Evolutionary conservation across 2,329 filamentous ascomycete genomes (phyloP).

Genomic region (Orbilia oligospora): DNA sequence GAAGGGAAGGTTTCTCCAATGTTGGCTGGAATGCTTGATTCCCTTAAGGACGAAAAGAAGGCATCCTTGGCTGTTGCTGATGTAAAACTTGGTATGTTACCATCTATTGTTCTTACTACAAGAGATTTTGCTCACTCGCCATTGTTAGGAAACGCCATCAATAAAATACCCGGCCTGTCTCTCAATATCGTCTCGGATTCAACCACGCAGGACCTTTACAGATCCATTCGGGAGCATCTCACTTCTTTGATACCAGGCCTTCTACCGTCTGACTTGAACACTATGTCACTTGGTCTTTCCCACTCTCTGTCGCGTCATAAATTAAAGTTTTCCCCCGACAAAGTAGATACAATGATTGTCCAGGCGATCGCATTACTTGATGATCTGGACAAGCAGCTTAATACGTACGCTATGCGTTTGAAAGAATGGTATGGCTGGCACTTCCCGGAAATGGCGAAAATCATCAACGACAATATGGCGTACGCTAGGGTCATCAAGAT

Average conservation of each 20-base stretch:
- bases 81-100: constrained; percentile 79
- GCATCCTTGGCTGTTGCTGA: constrained; percentile 93
- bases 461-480: constrained; percentile 95
- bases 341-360: constrained; percentile 99
- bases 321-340: constrained; percentile 98
- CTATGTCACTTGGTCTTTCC: constrained; percentile 95
- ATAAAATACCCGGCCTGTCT: constrained; percentile 84
- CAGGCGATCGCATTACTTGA: constrained; percentile 95
- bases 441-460: constrained; percentile 97
- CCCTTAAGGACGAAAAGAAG: constrained; percentile 98
- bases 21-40: constrained; percentile 84
- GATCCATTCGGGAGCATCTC: constrained; percentile 91
- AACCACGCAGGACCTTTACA: constrained; percentile 87
- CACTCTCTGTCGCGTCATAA: constrained; percentile 98
- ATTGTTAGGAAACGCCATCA: constrained; percentile 80
- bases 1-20: constrained; percentile 96
- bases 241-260: constrained; percentile 91
- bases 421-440: constrained; percentile 99
- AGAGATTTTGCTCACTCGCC: neutral
- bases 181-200: constrained; percentile 85
- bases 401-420: constrained; percentile 98
- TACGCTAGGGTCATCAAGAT: constrained; percentile 89
- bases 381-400: constrained; percentile 97
- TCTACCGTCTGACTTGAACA: constrained; percentile 85
- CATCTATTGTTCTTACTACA: too few species aligned